phyloP scores from a whole-genome alignment of 169 alveolate species.

The Cystoisospora suis region DNA sequence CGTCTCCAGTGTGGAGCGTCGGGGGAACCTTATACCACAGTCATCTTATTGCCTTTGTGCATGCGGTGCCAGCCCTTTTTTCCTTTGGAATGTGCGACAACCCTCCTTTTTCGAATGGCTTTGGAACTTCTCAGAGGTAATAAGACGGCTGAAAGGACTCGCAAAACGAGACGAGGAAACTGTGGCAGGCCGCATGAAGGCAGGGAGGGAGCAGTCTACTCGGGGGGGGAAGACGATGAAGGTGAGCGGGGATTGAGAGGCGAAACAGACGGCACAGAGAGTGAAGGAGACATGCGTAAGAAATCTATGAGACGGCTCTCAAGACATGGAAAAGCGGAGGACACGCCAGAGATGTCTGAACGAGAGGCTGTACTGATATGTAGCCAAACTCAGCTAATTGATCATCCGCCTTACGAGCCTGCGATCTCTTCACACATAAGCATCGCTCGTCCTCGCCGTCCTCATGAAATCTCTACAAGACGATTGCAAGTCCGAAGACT shows the following conservation, averaged over 20 bases:
- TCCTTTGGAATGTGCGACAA: neutral
- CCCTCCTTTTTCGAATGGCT: neutral
- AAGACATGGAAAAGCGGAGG: too few relatives aligned
- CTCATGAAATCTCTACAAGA: neutral
- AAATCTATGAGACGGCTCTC: neutral
- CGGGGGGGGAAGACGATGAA: neutral
- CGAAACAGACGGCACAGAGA: neutral
- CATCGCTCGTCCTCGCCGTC: neutral
- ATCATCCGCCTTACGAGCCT: neutral
- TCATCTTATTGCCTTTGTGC: neutral
- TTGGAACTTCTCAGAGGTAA: neutral
- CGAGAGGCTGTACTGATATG: neutral
- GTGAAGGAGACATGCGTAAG: neutral
- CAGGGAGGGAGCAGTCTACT: neutral
- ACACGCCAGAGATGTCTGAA: too few relatives aligned
- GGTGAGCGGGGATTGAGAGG: neutral
- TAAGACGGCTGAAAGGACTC: neutral
- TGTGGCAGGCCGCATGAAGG: neutral
- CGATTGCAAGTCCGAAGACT: neutral
- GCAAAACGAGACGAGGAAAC: neutral
- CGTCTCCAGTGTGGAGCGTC: too few relatives aligned
- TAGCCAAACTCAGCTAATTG: neutral
- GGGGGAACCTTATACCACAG: constrained; percentile 10
- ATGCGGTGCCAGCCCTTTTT: neutral
- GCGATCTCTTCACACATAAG: neutral